These are phyloP conservation scores for Leishmania lainsoni DNA, from an alignment of 208 protist species.

Conservation along the genomic window DNA sequence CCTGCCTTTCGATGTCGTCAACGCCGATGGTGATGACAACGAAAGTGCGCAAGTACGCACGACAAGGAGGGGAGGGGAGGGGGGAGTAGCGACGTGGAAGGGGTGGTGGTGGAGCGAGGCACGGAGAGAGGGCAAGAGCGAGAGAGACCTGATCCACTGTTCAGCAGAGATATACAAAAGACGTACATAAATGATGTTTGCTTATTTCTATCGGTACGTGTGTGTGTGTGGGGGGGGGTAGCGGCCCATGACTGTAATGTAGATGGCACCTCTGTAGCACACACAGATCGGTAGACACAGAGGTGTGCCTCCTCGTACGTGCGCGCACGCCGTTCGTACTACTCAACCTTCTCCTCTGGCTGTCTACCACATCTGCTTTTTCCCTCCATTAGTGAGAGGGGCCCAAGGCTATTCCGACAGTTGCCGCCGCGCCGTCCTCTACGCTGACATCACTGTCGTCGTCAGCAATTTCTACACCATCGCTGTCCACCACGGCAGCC, in stretches of 20 bases:
- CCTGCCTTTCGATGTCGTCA: neutral
- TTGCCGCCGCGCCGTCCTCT: neutral
- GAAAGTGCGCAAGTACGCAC: neutral
- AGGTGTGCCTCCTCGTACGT: neutral
- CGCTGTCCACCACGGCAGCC: slow-evolving; percentile 5
- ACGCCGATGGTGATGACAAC: neutral
- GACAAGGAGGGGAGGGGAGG: neutral
- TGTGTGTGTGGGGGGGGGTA: neutral
- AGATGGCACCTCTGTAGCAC: neutral
- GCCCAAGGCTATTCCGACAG: neutral
- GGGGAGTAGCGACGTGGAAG: neutral
- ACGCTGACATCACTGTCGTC: neutral
- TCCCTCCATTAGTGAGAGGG: neutral
- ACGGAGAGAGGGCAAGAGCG: neutral
- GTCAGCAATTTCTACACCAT: slow-evolving; percentile 6
- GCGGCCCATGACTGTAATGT: neutral
- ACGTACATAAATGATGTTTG: neutral
- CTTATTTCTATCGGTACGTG: neutral
- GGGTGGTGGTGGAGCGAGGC: neutral
- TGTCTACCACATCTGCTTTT: neutral
- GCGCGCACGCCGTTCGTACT: neutral
- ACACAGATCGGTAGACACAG: neutral
- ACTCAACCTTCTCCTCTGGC: neutral
- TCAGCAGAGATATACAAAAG: neutral
- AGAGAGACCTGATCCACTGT: neutral